Evolutionary conservation across 805 yeast species (phyloP), one percentile per base, ranked within the genome.

Genomic region (Clavispora phyllophila): DNA sequence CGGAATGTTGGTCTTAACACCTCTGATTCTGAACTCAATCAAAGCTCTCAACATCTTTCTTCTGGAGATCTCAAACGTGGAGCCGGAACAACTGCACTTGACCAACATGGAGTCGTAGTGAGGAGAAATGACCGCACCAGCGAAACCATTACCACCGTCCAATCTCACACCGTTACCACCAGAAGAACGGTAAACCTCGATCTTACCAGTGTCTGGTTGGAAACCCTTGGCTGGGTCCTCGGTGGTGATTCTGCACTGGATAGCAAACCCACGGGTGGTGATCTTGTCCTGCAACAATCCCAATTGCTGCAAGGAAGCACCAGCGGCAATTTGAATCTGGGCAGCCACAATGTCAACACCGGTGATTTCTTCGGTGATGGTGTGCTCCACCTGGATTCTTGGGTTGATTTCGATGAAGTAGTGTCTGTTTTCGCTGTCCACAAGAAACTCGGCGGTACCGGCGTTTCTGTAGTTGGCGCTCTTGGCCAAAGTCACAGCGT

Each of bases 91-190:
- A 27, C 96, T 81, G 67, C 99, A 91, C 70, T 91, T 91, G 52
- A 91, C 99, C 77, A 91, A 79, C 96, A 91, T 86, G 28, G 97
- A 90, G 70, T 91, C 99, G 70, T 91, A 91, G 69, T 88, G 96
- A 33, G 99, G 99, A 26, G 96, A 84, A 54, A 91, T 93, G 53
- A 93, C 82, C 18, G 97, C 86, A 51, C 99, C 99, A 10, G 96
- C 95, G 65, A 88, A 91, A 3, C 96, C 97, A 63, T 91, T 91
- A 70, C 98, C 98, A 72, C 99, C 99, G 60, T 91, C 99, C 55
- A 93, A 77, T 73, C 99, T 83, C 37, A 93, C 97, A 66, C 99
- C 99, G 62, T 93, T 93, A 75, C 99, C 99, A 70, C 99, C 99
- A 18, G 98, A 87, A 36, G 97, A 89, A 66, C 98, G 82, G 75